Percentiles rank a stretch among this genome's conserved stretches.
These are phyloP conservation scores for Kluyveromyces starmeri DNA, from an alignment of 805 yeast genomes.

Conservation along the genomic window DNA sequence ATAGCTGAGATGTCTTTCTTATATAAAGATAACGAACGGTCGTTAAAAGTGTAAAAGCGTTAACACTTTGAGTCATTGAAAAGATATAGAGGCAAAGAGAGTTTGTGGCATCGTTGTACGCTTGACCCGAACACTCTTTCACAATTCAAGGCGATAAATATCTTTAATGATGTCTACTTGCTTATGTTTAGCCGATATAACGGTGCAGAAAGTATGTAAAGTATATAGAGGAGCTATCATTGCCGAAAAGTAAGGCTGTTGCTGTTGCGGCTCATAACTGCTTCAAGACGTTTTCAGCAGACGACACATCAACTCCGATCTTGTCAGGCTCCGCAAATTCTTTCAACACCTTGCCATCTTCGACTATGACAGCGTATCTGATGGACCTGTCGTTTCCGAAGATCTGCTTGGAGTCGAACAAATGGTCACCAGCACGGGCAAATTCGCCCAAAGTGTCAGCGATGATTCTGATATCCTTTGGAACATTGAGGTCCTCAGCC, in stretches of 20 bases:
- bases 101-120: too few relatives aligned
- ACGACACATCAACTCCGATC: constrained; percentile 49
- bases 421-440: constrained; percentile 51
- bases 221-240: too few relatives aligned
- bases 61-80: too few relatives aligned
- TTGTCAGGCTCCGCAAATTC: constrained; percentile 76
- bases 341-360: constrained; percentile 61
- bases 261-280: constrained; percentile 9
- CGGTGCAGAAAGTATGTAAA: too few relatives aligned
- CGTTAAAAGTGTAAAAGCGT: too few relatives aligned
- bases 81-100: too few relatives aligned
- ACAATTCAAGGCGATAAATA: too few relatives aligned
- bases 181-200: too few relatives aligned
- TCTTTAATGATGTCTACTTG: too few relatives aligned
- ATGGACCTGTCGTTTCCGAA: constrained; percentile 71
- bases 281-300: constrained; percentile 33
- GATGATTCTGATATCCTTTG: constrained; percentile 41
- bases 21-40: too few relatives aligned
- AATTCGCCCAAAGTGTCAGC: constrained; percentile 80
- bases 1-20: too few relatives aligned
- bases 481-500: constrained; percentile 41
- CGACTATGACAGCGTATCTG: constrained; percentile 68
- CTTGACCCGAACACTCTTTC: too few relatives aligned
- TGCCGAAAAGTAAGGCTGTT: not conserved
- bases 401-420: constrained; percentile 65